A percentile compares a stretch with the other conserved stretches of the same genome.
These are phyloP conservation scores for Solanum arcanum DNA, from an alignment of 257 asterid genomes.

Conservation along the genomic window DNA sequence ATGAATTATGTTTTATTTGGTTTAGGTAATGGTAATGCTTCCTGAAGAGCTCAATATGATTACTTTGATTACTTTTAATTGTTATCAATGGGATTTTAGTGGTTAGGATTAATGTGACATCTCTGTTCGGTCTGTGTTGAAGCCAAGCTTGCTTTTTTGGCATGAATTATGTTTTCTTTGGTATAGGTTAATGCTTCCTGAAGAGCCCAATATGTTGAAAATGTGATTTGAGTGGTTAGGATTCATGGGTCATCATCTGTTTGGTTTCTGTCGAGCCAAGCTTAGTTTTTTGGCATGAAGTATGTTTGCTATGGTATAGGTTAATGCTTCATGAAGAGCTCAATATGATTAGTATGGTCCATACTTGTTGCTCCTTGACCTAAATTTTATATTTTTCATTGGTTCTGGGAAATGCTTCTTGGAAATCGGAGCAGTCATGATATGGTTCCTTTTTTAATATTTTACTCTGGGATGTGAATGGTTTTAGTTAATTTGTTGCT, in stretches of 20 bases:
- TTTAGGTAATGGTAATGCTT: not conserved
- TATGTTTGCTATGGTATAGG: not conserved
- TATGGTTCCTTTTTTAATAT: not conserved
- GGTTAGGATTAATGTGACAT: not conserved
- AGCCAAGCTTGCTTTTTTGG: not conserved
- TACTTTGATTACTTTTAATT: not conserved
- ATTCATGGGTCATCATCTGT: not conserved
- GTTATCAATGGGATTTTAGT: not conserved
- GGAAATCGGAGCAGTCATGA: not conserved
- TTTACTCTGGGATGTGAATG: not conserved
- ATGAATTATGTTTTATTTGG: not conserved
- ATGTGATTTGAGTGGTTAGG: not conserved
- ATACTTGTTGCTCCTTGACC: not conserved
- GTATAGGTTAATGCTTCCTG: not conserved
- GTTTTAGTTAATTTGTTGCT: not conserved
- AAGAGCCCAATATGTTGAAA: too few species aligned
- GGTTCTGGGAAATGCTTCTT: not conserved
- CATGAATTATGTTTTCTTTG: not conserved
- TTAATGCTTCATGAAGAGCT: not conserved
- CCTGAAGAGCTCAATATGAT: not conserved
- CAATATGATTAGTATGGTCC: not conserved
- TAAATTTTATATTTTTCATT: not conserved
- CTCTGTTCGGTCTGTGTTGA: not conserved
- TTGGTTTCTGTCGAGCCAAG: not conserved
- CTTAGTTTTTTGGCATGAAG: not conserved